A percentile compares a stretch with the other conserved stretches of the same genome.
phyloP scores from a whole-genome alignment of 352 stramenopile species.

The Aphanomyces euteiches region DNA sequence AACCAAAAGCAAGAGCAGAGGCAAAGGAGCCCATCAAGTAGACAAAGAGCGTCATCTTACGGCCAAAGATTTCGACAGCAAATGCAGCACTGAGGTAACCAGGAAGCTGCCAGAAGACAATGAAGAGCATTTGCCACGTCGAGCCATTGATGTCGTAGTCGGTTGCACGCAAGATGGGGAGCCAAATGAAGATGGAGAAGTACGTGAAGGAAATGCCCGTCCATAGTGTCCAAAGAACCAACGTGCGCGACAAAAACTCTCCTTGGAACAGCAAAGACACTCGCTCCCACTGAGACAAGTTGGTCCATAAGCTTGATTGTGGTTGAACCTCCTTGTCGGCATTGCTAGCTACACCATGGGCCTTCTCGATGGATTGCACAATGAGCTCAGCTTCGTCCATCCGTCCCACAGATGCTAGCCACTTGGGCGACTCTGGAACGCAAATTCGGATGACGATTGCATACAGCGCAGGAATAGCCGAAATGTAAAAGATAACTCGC shows the following conservation, averaged over 20 bases:
- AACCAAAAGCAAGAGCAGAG: constrained; percentile 55
- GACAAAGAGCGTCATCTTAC: constrained; percentile 49
- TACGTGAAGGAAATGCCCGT: constrained; percentile 67
- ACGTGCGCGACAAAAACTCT: constrained; percentile 52
- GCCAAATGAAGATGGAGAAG: constrained; percentile 65
- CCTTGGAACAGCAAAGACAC: constrained; percentile 51
- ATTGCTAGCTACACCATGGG: constrained; percentile 40
- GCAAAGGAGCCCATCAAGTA: constrained; percentile 49
- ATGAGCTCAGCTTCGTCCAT: constrained; percentile 56
- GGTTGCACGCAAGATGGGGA: constrained; percentile 48
- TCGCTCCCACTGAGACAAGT: constrained; percentile 44
- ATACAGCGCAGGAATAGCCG: constrained; percentile 50
- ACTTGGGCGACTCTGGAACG: constrained; percentile 68
- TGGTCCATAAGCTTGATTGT: constrained; percentile 39
- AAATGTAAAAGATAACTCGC: constrained; percentile 58
- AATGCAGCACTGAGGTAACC: constrained; percentile 54
- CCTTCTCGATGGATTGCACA: constrained; percentile 53
- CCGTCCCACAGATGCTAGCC: constrained; percentile 59
- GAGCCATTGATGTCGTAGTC: constrained; percentile 61
- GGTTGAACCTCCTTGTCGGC: background rate
- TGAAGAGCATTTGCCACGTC: constrained; percentile 52
- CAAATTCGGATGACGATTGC: constrained; percentile 46
- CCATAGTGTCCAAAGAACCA: constrained; percentile 64
- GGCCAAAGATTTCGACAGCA: constrained; percentile 53
- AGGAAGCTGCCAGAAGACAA: constrained; percentile 58